A percentile compares a stretch with the other conserved stretches of the same genome.
These are phyloP conservation scores for Aspergillus arachidicola DNA, from an alignment of 2,329 filamentous ascomycete species.

Conservation along the genomic window DNA sequence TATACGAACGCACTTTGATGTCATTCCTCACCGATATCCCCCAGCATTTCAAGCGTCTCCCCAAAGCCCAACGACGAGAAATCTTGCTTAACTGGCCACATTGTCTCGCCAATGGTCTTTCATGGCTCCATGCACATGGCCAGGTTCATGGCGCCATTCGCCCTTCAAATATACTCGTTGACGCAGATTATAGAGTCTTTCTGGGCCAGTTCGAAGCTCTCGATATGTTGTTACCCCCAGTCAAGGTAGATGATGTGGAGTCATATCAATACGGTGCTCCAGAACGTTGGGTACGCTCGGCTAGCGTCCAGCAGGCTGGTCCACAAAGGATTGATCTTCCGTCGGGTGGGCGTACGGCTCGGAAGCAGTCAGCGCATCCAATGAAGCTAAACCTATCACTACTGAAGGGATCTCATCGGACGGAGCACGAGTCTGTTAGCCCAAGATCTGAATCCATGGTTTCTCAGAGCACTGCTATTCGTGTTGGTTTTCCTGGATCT, in stretches of 20 bases:
- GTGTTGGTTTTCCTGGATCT: conserved; percentile 33
- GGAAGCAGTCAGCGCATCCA: conserved; percentile 28
- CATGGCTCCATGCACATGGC: conserved; percentile 59
- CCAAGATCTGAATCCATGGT: conserved; percentile 33
- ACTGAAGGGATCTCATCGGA: conserved; percentile 25
- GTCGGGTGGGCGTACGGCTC: conserved; percentile 45
- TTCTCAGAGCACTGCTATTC: conserved; percentile 40
- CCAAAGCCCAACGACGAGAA: conserved; percentile 45
- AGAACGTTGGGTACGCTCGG: conserved; percentile 52
- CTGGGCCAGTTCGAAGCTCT: conserved; percentile 62
- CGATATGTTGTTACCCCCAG: conserved; percentile 56
- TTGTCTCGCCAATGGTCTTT: conserved; percentile 57
- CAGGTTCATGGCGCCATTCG: conserved; percentile 59
- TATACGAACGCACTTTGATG: conserved; percentile 45
- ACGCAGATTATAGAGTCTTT: conserved; percentile 58
- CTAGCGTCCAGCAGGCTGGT: conserved; percentile 38
- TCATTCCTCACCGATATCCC: conserved; percentile 48
- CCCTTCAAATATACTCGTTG: conserved; percentile 62
- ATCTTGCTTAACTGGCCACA: conserved; percentile 50
- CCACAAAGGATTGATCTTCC: conserved; percentile 36
- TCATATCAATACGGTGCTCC: conserved; percentile 62
- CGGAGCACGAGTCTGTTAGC: conserved; percentile 22
- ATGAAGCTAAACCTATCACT: conserved; percentile 23
- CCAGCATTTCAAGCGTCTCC: conserved; percentile 43
- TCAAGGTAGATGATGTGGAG: conserved; percentile 57